phyloP scores from a whole-genome alignment of 1,284 basidiomycete genomes.

The Puccinia horiana region DNA sequence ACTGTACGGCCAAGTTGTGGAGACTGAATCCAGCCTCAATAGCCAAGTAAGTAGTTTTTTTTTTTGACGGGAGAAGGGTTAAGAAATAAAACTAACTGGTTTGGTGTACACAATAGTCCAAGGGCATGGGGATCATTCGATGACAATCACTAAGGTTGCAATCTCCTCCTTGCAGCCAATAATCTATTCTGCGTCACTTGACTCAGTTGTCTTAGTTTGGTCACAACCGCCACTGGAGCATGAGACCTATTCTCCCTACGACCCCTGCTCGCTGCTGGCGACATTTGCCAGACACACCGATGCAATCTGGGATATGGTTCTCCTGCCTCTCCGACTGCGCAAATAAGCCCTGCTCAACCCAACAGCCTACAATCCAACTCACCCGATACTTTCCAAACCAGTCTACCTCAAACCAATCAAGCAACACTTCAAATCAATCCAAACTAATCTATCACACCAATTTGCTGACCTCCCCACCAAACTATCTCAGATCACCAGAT shows the following conservation, averaged over 20 bases:
- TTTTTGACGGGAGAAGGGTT: conserved; percentile 46
- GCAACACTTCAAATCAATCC: not conserved
- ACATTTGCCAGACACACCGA: conserved; percentile 88
- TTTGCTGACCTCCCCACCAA: conserved; percentile 10
- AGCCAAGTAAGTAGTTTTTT: conserved; percentile 38
- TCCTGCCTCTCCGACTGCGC: conserved; percentile 69
- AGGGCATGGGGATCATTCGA: conserved; percentile 78
- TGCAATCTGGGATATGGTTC: conserved; percentile 87
- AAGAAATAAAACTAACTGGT: conserved; percentile 62
- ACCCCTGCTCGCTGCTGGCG: conserved; percentile 72
- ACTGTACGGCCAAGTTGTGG: conserved; percentile 96
- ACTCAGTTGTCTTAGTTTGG: conserved; percentile 91
- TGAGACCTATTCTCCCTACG: conserved; percentile 80
- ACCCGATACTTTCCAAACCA: conserved; percentile 65
- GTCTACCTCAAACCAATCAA: conserved; percentile 73
- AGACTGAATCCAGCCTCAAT: conserved; percentile 62
- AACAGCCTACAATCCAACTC: conserved; percentile 67
- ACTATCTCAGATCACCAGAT: conserved; percentile 48
- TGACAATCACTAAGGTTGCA: conserved; percentile 84
- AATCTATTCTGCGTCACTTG: conserved; percentile 87
- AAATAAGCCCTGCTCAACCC: conserved; percentile 70
- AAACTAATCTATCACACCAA: conserved; percentile 8
- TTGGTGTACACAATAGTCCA: conserved; percentile 60
- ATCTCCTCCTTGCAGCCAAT: conserved; percentile 74
- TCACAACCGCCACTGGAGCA: conserved; percentile 69